Percentiles rank a stretch among this genome's conserved stretches.
These are phyloP conservation scores for Stephania cephalantha DNA, from an alignment of 164 flowering plant species.

Conservation along the genomic window DNA sequence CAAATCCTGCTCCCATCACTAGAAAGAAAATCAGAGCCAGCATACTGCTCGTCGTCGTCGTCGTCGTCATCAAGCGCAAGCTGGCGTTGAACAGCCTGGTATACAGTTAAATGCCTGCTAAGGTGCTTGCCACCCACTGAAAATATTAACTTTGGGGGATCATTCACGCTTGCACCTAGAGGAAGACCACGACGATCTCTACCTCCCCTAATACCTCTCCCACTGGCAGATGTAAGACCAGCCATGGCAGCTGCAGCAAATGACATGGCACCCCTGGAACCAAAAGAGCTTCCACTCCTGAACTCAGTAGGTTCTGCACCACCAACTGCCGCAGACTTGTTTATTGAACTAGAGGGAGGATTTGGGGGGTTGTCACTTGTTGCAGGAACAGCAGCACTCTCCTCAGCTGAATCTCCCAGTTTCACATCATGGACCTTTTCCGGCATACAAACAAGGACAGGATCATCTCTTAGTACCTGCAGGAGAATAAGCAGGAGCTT, in stretches of 20 bases:
- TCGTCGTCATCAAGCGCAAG: constrained; percentile 65
- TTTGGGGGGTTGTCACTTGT: constrained; percentile 52
- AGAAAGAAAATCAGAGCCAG: constrained; percentile 56
- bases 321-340: constrained; percentile 43
- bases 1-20: constrained; percentile 86
- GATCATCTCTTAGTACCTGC: constrained; percentile 76
- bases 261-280: constrained; percentile 87
- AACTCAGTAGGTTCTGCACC: constrained; percentile 57
- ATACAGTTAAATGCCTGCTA: constrained; percentile 76
- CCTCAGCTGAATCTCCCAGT: constrained; percentile 77
- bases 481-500: background rate
- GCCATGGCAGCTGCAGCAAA: constrained; percentile 99
- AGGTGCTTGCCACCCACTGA: constrained; percentile 87
- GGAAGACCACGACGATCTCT: constrained; percentile 79
- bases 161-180: constrained; percentile 46
- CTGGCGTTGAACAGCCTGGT: constrained; percentile 89
- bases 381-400: constrained; percentile 36
- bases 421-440: constrained; percentile 93
- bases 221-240: constrained; percentile 74
- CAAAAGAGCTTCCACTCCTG: constrained; percentile 51
- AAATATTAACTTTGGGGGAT: constrained; percentile 72
- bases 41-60: constrained; percentile 71
- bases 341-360: constrained; percentile 66
- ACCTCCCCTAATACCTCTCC: constrained; percentile 68
- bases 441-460: constrained; percentile 68